phyloP scores from a whole-genome alignment of 2,329 filamentous ascomycete genomes.

The Lachnellula subtilissima region DNA sequence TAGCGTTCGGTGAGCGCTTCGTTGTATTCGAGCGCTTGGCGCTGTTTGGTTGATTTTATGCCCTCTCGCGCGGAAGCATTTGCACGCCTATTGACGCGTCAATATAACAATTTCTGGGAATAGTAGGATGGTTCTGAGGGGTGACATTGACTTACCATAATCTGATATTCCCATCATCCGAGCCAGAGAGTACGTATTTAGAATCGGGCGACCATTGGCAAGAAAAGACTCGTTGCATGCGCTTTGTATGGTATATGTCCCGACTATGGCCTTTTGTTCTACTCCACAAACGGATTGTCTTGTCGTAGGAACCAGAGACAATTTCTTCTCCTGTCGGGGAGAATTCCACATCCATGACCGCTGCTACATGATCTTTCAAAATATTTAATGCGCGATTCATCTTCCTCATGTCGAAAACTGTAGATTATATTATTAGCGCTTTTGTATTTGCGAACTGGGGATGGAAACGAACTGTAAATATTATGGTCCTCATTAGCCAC shows the following conservation, averaged over 20 bases:
- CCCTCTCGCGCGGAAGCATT: constrained; percentile 79
- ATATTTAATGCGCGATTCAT: constrained; percentile 85
- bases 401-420: constrained; percentile 86
- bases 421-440: constrained; percentile 45
- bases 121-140: too few species aligned
- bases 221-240: constrained; percentile 93
- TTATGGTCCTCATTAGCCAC: constrained; percentile 81
- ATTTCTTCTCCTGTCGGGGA: constrained; percentile 92
- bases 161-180: constrained; percentile 86
- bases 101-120: too few species aligned
- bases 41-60: constrained; percentile 77
- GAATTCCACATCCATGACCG: constrained; percentile 96
- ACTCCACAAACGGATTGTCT: constrained; percentile 82
- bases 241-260: constrained; percentile 95
- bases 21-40: constrained; percentile 89
- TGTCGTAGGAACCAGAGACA: constrained; percentile 82
- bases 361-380: constrained; percentile 80
- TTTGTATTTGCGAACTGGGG: neutral
- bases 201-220: constrained; percentile 82
- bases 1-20: constrained; percentile 77
- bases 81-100: constrained; percentile 50
- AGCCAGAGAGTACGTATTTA: constrained; percentile 84
- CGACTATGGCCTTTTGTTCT: constrained; percentile 75
- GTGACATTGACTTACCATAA: constrained; percentile 49
- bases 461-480: constrained; percentile 20